Evolutionary conservation across 768 basidiomycete species (phyloP), one percentile per base, ranked within the genome.

Genomic region (Lepiota venenata): DNA sequence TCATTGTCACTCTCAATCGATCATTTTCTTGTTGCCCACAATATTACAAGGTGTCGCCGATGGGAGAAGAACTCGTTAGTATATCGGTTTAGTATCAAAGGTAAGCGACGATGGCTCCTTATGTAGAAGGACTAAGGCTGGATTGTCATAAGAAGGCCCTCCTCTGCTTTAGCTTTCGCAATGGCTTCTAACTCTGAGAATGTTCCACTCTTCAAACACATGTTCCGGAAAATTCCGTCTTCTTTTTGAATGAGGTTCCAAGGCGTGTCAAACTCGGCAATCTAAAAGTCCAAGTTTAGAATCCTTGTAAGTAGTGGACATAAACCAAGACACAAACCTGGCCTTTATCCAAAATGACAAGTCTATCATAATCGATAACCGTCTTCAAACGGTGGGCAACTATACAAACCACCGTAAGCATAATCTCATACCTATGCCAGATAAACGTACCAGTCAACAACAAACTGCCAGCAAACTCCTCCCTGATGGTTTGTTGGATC

Each of bases 401-500:
- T 80, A 50, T 29, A 37, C 11, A 40, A 52, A 54, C 62, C 45
- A 54, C 62, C 45, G 37, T 15, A 53, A 41, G 27, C 14, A 15
- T 4, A 29, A 12, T 27, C 38, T 35, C 11, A 15, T 8, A 4
- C 2, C 22, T 18, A 42, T 29, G 11, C 10, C 8, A 14, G n/a
- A 5, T n/a, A n/a, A 4, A 71, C 81, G 9, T 60, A 87, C 88
- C 80, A 4, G 88, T 91, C 45, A 94, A 65, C 41, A 93, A 67
- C 39, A 93, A 71, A 7, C 85, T 88, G 40, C 83, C 77, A 5
- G 75, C 81, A 65, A 96, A 96, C 62, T 96, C 91, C 60, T 88
- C 85, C 5, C 93, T 76, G 44, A 97, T 94, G 1, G 93, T 88
- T 27, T 81, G 75, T 65, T 96, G 93, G 52, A 96, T 96, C 71